These are phyloP conservation scores for Trichosporon coremiiforme DNA, from an alignment of 1,284 basidiomycete species.

Conservation along the genomic window DNA sequence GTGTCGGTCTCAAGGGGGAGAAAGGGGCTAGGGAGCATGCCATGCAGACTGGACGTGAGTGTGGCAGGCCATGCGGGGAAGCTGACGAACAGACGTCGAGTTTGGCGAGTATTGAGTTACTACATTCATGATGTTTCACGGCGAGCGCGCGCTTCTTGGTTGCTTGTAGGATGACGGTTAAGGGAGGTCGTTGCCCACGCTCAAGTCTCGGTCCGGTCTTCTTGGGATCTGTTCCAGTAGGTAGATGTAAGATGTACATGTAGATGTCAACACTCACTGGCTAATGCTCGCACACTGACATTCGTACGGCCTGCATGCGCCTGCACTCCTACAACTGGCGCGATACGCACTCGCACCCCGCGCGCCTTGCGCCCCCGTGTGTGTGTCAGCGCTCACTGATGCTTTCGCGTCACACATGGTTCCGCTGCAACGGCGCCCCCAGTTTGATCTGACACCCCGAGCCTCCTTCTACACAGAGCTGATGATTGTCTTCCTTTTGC, in stretches of 20 bases:
- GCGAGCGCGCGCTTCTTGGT: background rate
- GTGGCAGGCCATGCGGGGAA: background rate
- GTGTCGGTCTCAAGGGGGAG: slow-evolving; percentile 80
- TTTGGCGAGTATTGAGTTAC: slow-evolving; percentile 78
- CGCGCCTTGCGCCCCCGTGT: background rate
- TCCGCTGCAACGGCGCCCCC: background rate
- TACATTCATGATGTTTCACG: background rate
- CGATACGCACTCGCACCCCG: background rate
- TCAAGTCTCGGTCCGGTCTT: background rate
- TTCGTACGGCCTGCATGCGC: background rate
- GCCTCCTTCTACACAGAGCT: background rate
- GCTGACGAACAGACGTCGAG: slow-evolving; percentile 54
- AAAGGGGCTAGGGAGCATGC: slow-evolving; percentile 88
- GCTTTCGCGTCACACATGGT: background rate
- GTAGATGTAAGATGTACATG: slow-evolving; percentile 7
- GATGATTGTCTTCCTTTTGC: background rate
- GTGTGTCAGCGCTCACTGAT: background rate
- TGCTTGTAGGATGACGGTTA: background rate
- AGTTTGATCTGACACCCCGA: background rate
- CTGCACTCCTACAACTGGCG: background rate
- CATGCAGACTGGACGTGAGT: slow-evolving; percentile 75
- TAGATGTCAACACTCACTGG: background rate
- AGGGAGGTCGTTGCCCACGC: background rate
- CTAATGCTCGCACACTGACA: background rate
- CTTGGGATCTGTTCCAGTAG: background rate